These are phyloP conservation scores for Puccinia polysora DNA, from an alignment of 1,284 basidiomycete species.

Conservation along the genomic window DNA sequence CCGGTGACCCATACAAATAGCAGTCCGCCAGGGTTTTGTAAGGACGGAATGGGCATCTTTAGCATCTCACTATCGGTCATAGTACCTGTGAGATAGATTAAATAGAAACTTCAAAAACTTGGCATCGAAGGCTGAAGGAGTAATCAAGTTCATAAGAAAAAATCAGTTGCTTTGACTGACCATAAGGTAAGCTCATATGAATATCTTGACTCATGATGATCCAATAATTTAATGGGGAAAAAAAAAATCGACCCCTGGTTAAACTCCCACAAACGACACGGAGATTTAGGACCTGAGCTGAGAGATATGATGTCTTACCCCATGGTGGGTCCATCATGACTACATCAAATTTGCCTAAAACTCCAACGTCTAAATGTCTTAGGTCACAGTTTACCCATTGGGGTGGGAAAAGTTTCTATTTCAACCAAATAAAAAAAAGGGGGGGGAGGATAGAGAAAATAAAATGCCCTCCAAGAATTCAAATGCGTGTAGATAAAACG, in stretches of 20 bases:
- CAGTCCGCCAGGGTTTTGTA: slow-evolving; percentile 86
- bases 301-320: slow-evolving; percentile 54
- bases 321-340: slow-evolving; percentile 98
- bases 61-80: slow-evolving; percentile 76
- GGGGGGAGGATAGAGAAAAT: neutral
- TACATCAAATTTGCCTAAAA: slow-evolving; percentile 94
- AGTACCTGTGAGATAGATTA: slow-evolving; percentile 13
- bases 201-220: slow-evolving; percentile 20
- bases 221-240: neutral
- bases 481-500: no score
- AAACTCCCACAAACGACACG: no score
- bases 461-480: neutral
- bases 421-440: slow-evolving; percentile 18
- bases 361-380: slow-evolving; percentile 81
- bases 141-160: neutral
- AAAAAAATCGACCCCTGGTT: neutral
- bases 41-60: slow-evolving; percentile 83
- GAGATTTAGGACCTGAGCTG: slow-evolving; percentile 5
- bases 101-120: neutral
- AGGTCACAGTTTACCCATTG: slow-evolving; percentile 98
- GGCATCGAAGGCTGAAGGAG: neutral
- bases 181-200: slow-evolving; percentile 44
- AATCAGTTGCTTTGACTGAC: slow-evolving; percentile 1
- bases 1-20: slow-evolving; percentile 98
- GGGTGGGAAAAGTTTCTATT: slow-evolving; percentile 60